Conservation (phyloP, 2,329 filamentous ascomycete genomes). For the Amauroascus niger region DNA sequence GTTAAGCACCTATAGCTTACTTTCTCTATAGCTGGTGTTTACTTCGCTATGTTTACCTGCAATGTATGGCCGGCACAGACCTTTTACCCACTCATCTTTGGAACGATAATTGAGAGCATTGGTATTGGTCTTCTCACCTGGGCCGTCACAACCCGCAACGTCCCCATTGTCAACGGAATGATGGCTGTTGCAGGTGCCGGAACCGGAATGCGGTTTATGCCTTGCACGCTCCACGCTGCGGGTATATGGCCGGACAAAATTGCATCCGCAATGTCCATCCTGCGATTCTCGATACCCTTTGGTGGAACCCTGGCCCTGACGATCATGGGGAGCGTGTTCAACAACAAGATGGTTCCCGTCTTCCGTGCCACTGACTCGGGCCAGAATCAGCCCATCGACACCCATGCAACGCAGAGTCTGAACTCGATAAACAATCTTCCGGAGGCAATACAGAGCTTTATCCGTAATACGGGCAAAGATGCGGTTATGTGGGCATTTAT, state of each 20-base stretch:
- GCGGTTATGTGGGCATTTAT: conserved; percentile 59
- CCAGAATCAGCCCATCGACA: conserved; percentile 24
- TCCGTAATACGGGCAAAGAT: conserved; percentile 41
- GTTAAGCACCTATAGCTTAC: conserved; percentile 1
- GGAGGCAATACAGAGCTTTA: conserved; percentile 26
- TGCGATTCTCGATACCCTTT: conserved; percentile 51
- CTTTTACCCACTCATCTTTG: conserved; percentile 49
- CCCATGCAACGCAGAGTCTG: conserved; percentile 31
- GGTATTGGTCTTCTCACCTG: conserved; percentile 51
- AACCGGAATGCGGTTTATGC: conserved; percentile 57
- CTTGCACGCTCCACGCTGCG: conserved; percentile 52
- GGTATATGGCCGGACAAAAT: conserved; percentile 52
- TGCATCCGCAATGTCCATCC: conserved; percentile 50
- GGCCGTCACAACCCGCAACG: conserved; percentile 44
- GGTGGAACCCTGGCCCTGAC: conserved; percentile 57
- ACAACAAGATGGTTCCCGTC: conserved; percentile 43
- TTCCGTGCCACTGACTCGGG: conserved; percentile 24
- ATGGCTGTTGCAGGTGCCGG: conserved; percentile 56
- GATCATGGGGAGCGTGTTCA: conserved; percentile 60
- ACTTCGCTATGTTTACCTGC: conserved; percentile 49
- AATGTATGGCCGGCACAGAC: conserved; percentile 55
- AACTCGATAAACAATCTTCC: conserved; percentile 31
- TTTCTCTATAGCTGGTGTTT: conserved; percentile 42
- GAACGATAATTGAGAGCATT: conserved; percentile 47
- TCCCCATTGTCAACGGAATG: conserved; percentile 52